Evolutionary conservation across 495 filamentous ascomycete species (phyloP).

Genomic region (Astrothelium macrocarpum): DNA sequence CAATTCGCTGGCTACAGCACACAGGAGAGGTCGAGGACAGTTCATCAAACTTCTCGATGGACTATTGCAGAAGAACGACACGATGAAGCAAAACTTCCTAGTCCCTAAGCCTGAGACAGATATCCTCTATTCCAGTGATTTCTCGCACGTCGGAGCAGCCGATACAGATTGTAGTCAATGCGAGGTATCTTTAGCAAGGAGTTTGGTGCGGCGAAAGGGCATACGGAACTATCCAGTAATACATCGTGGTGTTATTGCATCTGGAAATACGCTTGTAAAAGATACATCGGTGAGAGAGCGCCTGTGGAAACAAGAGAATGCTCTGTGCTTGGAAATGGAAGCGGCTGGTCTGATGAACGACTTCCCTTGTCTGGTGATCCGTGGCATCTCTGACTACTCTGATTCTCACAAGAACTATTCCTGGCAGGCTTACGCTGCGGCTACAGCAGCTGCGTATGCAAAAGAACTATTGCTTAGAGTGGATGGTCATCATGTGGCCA

Average conservation of each 20-base stretch:
- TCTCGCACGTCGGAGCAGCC: background rate
- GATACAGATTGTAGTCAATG: conserved; percentile 6
- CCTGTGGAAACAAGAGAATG: conserved; percentile 7
- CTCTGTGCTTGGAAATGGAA: conserved; percentile 27
- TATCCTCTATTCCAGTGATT: background rate
- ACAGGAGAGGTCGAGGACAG: background rate
- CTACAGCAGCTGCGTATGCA: conserved; percentile 20
- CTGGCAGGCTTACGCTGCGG: conserved; percentile 18
- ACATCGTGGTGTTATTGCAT: conserved; percentile 34
- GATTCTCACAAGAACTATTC: conserved; percentile 22
- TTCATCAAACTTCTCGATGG: background rate
- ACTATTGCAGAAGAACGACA: background rate
- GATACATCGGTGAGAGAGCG: conserved; percentile 17
- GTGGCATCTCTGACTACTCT: conserved; percentile 25
- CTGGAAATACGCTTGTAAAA: conserved; percentile 29
- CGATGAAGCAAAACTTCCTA: background rate
- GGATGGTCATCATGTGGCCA: background rate
- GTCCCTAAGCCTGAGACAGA: conserved; percentile 7
- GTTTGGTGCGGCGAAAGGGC: conserved; percentile 19
- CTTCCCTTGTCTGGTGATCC: conserved; percentile 22
- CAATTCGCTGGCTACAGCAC: conserved; percentile 1
- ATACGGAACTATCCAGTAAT: conserved; percentile 21
- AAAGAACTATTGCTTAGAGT: conserved; percentile 14
- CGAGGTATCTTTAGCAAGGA: conserved; percentile 7
- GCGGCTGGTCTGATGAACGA: conserved; percentile 21